A percentile compares a stretch with the other conserved stretches of the same genome.
Conservation (phyloP, 345 rosid species). For the Durio zibethinus region DNA sequence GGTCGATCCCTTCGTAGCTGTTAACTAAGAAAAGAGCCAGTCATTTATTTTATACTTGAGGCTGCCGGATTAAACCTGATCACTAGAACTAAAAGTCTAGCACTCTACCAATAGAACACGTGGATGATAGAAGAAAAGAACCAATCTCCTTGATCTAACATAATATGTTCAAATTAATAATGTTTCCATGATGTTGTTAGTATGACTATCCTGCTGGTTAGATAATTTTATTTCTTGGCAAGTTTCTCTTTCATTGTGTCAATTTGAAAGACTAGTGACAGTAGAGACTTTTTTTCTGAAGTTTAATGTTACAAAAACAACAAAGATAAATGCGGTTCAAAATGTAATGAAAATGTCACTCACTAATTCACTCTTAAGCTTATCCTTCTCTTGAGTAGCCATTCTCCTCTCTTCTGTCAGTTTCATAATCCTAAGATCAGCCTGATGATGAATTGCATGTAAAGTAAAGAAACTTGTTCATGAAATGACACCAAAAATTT, state of each 20-base stretch:
- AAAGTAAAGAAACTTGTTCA: neutral
- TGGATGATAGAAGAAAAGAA: too few species aligned
- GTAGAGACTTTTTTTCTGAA: neutral
- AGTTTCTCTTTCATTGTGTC: neutral
- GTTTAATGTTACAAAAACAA: neutral
- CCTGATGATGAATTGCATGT: conserved; percentile 24
- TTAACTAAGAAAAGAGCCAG: neutral
- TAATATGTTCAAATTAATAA: neutral
- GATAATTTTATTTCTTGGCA: neutral
- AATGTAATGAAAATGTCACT: conserved; percentile 13
- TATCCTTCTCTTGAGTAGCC: conserved; percentile 33
- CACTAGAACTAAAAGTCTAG: too few species aligned
- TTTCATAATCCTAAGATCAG: conserved; percentile 36
- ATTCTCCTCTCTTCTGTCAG: conserved; percentile 39
- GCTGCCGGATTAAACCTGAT: too few species aligned
- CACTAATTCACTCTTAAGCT: conserved; percentile 37
- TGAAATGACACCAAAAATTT: neutral
- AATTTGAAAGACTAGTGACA: neutral
- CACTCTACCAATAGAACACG: too few species aligned
- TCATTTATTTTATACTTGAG: too few species aligned
- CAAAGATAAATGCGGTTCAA: neutral
- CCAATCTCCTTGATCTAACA: neutral
- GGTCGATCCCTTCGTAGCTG: neutral
- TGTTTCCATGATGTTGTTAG: neutral
- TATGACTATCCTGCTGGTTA: neutral